Conservation (phyloP, 108 stramenopile species). For the Schizochytrium sp. region DNA sequence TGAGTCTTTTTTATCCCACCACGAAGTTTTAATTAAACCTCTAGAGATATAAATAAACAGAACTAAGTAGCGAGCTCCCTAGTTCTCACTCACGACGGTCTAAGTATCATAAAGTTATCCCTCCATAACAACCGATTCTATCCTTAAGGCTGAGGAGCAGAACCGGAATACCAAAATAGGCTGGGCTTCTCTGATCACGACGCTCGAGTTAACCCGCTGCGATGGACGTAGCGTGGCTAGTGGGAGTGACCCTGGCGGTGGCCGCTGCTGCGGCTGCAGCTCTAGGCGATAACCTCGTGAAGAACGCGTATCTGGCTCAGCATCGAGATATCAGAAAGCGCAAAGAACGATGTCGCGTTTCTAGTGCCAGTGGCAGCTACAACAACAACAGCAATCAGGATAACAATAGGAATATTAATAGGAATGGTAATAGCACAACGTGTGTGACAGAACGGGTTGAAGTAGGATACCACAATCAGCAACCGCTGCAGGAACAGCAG, state of each 20-base stretch:
- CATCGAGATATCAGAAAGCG: neutral
- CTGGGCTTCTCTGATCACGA: too few species aligned
- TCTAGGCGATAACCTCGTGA: slow-evolving; percentile 28
- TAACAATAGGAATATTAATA: too few species aligned
- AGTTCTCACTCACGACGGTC: too few species aligned
- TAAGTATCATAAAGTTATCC: too few species aligned
- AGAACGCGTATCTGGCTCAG: neutral
- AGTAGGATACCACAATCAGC: neutral
- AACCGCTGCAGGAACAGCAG: too few species aligned
- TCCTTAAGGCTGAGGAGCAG: too few species aligned
- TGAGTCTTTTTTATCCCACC: too few species aligned
- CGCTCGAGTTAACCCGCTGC: neutral
- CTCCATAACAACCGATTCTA: too few species aligned
- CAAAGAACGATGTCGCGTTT: neutral
- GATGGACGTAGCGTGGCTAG: slow-evolving; percentile 35
- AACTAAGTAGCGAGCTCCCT: too few species aligned
- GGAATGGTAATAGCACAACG: neutral
- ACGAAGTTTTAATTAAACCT: too few species aligned
- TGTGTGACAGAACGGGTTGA: neutral
- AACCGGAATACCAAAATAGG: too few species aligned
- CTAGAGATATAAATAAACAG: too few species aligned
- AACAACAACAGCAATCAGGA: neutral
- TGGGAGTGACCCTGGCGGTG: slow-evolving; percentile 47
- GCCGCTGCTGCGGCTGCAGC: neutral
- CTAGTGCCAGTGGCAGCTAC: neutral